phyloP scores from a whole-genome alignment of 106 monocot species.

The Chionographis japonica region DNA sequence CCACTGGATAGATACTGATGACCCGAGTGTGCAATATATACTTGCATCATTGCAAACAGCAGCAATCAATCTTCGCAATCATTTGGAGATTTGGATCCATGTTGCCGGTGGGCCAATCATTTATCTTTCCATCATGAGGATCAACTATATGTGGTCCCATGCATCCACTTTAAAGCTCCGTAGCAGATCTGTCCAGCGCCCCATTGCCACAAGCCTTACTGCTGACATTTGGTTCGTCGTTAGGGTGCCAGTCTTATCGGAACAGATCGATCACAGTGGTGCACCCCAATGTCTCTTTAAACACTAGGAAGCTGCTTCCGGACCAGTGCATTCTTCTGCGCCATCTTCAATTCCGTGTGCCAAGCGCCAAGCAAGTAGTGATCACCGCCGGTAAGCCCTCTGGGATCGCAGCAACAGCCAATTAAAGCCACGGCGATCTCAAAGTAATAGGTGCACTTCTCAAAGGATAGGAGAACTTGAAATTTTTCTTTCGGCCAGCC shows the following conservation, averaged over 20 bases:
- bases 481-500: constrained; percentile 68
- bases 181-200: constrained; percentile 34
- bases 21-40: constrained; percentile 43
- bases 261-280: constrained; percentile 83
- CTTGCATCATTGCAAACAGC: constrained; percentile 83
- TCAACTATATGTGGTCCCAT: constrained; percentile 82
- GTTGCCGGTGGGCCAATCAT: constrained; percentile 47
- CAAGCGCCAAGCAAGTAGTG: constrained; percentile 69
- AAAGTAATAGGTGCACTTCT: constrained; percentile 67
- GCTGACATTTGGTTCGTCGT: constrained; percentile 96
- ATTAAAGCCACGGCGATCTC: constrained; percentile 62
- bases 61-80: constrained; percentile 77
- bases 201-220: constrained; percentile 69
- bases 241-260: constrained; percentile 84
- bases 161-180: constrained; percentile 72
- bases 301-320: constrained; percentile 90
- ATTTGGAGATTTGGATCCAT: constrained; percentile 81
- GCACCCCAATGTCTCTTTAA: constrained; percentile 84
- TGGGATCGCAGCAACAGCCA: constrained; percentile 70
- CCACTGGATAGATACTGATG: constrained; percentile 74
- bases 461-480: constrained; percentile 73
- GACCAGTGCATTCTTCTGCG: constrained; percentile 65
- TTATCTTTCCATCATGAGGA: constrained; percentile 71
- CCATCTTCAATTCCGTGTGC: constrained; percentile 78
- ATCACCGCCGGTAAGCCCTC: constrained; percentile 73